These are phyloP conservation scores for Tricholoma bakamatsutake DNA, from an alignment of 768 basidiomycete species.

Conservation along the genomic window DNA sequence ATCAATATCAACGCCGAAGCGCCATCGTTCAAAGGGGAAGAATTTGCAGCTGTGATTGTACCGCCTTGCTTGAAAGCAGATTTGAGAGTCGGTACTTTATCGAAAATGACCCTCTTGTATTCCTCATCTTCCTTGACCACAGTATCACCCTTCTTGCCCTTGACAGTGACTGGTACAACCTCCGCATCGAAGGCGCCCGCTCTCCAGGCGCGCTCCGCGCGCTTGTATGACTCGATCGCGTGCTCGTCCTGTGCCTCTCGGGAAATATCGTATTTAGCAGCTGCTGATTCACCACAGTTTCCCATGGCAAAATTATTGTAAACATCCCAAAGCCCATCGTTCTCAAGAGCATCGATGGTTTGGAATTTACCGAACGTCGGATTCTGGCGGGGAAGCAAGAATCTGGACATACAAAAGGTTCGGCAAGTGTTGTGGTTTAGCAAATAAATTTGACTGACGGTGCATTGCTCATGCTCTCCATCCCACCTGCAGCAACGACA, in stretches of 20 bases:
- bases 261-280: conserved; percentile 74
- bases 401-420: conserved; percentile 36
- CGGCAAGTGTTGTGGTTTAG: background rate
- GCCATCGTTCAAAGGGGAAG: conserved; percentile 92
- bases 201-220: conserved; percentile 89
- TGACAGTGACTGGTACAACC: conserved; percentile 85
- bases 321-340: conserved; percentile 93
- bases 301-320: conserved; percentile 99
- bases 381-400: conserved; percentile 76
- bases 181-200: conserved; percentile 80
- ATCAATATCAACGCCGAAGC: conserved; percentile 94
- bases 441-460: conserved; percentile 60
- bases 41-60: conserved; percentile 94
- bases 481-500: conserved; percentile 91
- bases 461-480: conserved; percentile 99
- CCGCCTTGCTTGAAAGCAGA: conserved; percentile 90
- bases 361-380: conserved; percentile 87
- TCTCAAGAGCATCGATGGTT: conserved; percentile 80
- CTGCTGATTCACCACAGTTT: conserved; percentile 87
- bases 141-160: conserved; percentile 90
- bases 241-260: conserved; percentile 87
- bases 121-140: conserved; percentile 94
- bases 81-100: conserved; percentile 84
- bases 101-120: conserved; percentile 93
- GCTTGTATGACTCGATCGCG: conserved; percentile 92